Base-by-base conservation (phyloP, 345 rosid genomes). In the Populus simonii region DNA sequence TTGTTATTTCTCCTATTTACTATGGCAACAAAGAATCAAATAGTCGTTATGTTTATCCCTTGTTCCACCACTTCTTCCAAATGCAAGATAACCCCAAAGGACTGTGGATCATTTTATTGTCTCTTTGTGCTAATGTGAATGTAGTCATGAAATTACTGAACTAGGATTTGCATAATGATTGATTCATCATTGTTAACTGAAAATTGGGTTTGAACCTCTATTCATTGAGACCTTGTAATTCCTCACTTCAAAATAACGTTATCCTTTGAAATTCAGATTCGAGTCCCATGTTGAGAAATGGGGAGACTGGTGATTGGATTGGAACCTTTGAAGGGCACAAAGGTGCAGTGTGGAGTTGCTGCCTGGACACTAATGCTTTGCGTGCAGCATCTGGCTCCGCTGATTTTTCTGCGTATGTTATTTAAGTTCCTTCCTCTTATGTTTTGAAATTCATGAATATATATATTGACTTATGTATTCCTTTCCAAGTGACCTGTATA, bases 221-320 rank as follows among this genome's bases (percentile, higher is more conserved):
- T 33, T 57, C 57, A n/a, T 23, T 23, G 31, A 11, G 35, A 49
- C 10, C 6, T 23, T 49, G 38, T 47, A 51, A 36, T 57, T 36
- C 53, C 36, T 39, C 23, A 20, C 23, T 55, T n/a, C 36, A 25
- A 72, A 47, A 62, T n/a, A 13, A 8, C 22, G 3, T 55, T 75
- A 8, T 51, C 51, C 71, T 70, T 63, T 88, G 78, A 43, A 75
- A 20, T 78, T 71, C 82, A 96, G 99, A 96, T 88, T 91, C 97
- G 68, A 94, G 84, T 66, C 99, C 98, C 36, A 94, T 96, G 99
- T 78, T 96, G 88, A 92, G 99, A 85, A 96, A 96, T 84, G 99
- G 98, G 74, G 99, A 96, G 90, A 96, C 97, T 71, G 99, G 98
- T 74, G 99, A 96, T 62, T 96, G 98, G 99, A 90, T 96, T 62